A percentile compares a stretch with the other conserved stretches of the same genome.
These are phyloP conservation scores for Microdochium nivale DNA, from an alignment of 2,329 filamentous ascomycete species.

Conservation along the genomic window DNA sequence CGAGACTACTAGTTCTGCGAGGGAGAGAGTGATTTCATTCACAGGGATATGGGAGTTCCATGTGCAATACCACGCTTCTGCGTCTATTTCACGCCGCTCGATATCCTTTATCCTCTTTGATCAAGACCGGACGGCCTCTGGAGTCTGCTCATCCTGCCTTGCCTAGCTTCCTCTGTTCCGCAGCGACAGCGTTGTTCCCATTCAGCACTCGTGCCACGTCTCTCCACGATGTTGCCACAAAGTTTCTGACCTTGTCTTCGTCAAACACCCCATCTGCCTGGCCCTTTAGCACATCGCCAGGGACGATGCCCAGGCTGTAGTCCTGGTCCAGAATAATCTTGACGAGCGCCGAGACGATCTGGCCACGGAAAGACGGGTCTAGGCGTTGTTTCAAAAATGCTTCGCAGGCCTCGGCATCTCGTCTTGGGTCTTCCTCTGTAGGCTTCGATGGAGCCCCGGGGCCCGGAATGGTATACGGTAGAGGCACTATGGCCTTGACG, in stretches of 20 bases:
- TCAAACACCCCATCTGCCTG: not conserved
- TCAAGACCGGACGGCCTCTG: no score
- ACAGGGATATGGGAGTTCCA: no score
- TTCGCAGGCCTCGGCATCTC: not conserved
- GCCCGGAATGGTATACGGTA: conserved; percentile 9
- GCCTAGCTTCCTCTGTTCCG: not conserved
- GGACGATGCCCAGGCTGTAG: not conserved
- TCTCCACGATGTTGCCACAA: not conserved
- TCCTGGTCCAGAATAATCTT: not conserved
- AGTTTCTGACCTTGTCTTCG: not conserved
- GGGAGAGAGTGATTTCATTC: no score
- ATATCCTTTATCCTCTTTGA: no score
- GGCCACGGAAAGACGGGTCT: not conserved
- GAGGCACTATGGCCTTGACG: conserved; percentile 28
- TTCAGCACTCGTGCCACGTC: not conserved
- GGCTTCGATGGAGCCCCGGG: conserved; percentile 14
- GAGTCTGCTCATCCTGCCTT: not conserved
- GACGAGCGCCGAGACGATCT: not conserved
- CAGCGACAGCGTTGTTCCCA: not conserved
- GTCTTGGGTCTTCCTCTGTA: conserved; percentile 20
- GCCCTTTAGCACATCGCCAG: not conserved
- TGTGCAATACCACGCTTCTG: no score
- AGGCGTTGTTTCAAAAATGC: not conserved
- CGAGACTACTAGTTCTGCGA: no score
- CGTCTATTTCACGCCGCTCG: no score